Evolutionary conservation across 805 yeast genomes (phyloP), one percentile per base, ranked within the genome.

Genomic region (Yamadazyma olivae): DNA sequence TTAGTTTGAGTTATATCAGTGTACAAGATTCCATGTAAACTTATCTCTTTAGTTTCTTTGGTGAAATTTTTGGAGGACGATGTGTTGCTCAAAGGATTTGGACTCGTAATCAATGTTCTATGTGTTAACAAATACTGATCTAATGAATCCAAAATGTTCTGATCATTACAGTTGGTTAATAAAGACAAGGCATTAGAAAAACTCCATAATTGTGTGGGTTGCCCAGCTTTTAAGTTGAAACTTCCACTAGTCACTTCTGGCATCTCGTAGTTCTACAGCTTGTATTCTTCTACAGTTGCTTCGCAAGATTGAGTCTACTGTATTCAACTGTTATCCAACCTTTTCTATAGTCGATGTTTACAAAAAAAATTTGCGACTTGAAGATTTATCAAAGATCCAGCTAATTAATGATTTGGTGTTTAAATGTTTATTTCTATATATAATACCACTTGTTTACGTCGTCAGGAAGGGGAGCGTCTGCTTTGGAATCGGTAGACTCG

Each of bases 11-110:
- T 54, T 16, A 68, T 54, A 21, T 59, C 54, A 3, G 64, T 51
- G 45, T 65, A 69, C 8, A 59, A 50, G 6, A 64, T 51, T 15
- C 67, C 70, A 35, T 79, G 63, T 26, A 77, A 43, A 1, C 61
- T 48, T 17, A 74, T 43, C 13, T 66, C 67, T 23, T 53, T 57
- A 6, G 33, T 15, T 33, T 44, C 8, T 32, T 28, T 7, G 18
- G 27, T 13, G 8, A 16, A 23, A 18, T 15, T 12, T 10, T 32
- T 27, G 6, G 14, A n/a, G 17, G 32, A 5, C 19, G 23, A 15
- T 14, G 23, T 17, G 18, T 24, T 16, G 19, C 24, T 19, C 18
- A 67, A 61, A 12, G 72, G 70, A 20, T 44, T 40, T 1, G 71
- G 59, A 44, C 51, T 50, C 19, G 55, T 48, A 13, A 67, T 36